Evolutionary conservation across 176 grass and related monocot species (phyloP), one percentile per base, ranked within the genome.

Genomic region (Ampelocalamus luodianensis): DNA sequence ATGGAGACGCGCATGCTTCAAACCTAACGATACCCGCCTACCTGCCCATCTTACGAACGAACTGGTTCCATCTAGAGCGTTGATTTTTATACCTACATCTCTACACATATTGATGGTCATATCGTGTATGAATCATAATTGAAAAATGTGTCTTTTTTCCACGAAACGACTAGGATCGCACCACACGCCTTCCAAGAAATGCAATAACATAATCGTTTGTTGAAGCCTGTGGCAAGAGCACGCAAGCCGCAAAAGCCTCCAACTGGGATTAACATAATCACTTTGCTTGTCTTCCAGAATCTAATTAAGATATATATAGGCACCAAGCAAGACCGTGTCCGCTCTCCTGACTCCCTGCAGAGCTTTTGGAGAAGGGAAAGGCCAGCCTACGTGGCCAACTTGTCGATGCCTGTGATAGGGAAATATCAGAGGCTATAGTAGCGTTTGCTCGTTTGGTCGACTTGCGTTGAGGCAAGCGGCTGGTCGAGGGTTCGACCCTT

Each of bases 251-350:
- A 45, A 77, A 58, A 45, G 58, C n/a, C 58, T 29, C 29, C 36
- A 27, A 24, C 1, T 65, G 40, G 65, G 85, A 85, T 87, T 90
- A 86, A 51, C 61, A 42, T 90, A 86, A 74, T 63, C 82, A 10
- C 23, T 61, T 48, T 18, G 32, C 9, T 54, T 42, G 36, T 14
- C 76, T 48, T 73, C n/a, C 32, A 80, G 60, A 84, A 74, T 24
- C 58, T 14, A 32, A 24, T 54, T 74, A 87, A 4, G 38, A 39
- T 39, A 67, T 65, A 82, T 16, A 22, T 20, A 13, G 73, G 3
- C 20, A 24, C 34, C 18, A 14, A 15, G 5, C 48, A 24, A 68
- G 61, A 42, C 56, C 29, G 71, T 64, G 44, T 54, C 29, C 1
- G 39, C 39, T 34, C 32, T 34, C 32, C 32, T 39, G 54, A 12